Evolutionary conservation across 495 filamentous ascomycete genomes (phyloP), one percentile per base, ranked within the genome.

Genomic region (Darksidea phi): DNA sequence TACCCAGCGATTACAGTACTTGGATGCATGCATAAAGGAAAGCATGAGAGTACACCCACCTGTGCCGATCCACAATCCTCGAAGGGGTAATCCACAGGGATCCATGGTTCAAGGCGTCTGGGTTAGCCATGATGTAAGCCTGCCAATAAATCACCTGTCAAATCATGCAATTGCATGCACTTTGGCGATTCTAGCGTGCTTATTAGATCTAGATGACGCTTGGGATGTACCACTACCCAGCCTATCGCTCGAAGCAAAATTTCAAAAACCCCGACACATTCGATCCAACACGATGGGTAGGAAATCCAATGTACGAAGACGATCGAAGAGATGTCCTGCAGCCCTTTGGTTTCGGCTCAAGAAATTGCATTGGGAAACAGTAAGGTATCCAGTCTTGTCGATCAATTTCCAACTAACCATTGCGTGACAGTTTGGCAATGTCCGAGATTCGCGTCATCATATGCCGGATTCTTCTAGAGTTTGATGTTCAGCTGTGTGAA

Each of bases 31-130:
- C 47, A 72, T 82, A 4, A 74, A 74, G 6, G 81, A 83, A 67
- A 76, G 77, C 0, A 68, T 81, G 25, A 76, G 81, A 7, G 64
- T 82, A 13, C 77, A 78, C 48, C 79, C 80, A 0, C 76, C 79
- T 0, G 75, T 77, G 0, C 74, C 76, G 20, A 77, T 8, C 26
- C 3, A 20, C 36, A 38, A 38, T 38, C 36, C 36, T 38, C 36
- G 48, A n/a, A 3, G 12, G n/a, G 21, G 12, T 10, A 21, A 36
- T n/a, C 47, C 21, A 51, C 7, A 51, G 26, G 8, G 21, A 23
- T 20, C 12, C n/a, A 11, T 45, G 21, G 25, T 38, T 15, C 36
- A 38, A 38, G 36, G 36, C 15, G 36, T 38, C 15, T 38, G 36
- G 36, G 15, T 38, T 38, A 15, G 15, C 15, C 7, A 15, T 38